Base-by-base conservation (phyloP, 1,284 basidiomycete genomes). In the Cutaneotrichosporon sp. region DNA sequence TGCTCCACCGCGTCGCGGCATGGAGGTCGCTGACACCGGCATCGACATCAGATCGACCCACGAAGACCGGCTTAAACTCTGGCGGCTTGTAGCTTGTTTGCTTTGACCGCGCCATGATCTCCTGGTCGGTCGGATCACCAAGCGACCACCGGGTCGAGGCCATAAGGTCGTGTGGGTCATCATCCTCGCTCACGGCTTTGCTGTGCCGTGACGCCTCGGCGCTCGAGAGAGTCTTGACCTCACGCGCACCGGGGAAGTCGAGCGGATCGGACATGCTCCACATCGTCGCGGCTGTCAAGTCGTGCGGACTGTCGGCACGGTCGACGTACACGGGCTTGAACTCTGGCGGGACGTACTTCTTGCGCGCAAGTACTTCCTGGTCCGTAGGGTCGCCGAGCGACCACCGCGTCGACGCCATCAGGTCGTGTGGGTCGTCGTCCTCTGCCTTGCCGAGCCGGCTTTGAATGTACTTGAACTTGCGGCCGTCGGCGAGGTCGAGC, bases 251-350 rank as follows among this genome's bases (percentile, higher is more conserved):
- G 2, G 42, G 29, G 14, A 31, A 20, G 37, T 49, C 46, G 12
- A 49, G 37, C 4, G 46, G 46, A 16, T 49, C 46, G 12, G 17
- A 19, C 37, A 49, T 39, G 26, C 34, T 38, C 34, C 35, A 49
- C 20, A 26, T 42, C 24, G 41, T 42, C 12, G 20, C 22, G 25
- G 44, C 44, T 11, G 44, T 33, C 44, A 46, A 17, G 20, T 46
- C 44, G 27, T 16, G 10, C 8, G 44, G 44, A 22, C 44, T 26
- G n/a, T n/a, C 26, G 17, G 31, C 26, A 4, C 19, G 19, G 26
- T 39, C 27, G 19, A 44, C 27, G 19, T 44, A 44, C 9, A 44
- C 42, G 6, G 42, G 42, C 42, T 44, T 44, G 42, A 44, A 44
- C 42, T 19, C 42, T 11, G 42, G 42, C 14, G 42, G 42, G 19